Conservation (phyloP, 805 yeast species). For the Kluyveromyces aestuarii region DNA sequence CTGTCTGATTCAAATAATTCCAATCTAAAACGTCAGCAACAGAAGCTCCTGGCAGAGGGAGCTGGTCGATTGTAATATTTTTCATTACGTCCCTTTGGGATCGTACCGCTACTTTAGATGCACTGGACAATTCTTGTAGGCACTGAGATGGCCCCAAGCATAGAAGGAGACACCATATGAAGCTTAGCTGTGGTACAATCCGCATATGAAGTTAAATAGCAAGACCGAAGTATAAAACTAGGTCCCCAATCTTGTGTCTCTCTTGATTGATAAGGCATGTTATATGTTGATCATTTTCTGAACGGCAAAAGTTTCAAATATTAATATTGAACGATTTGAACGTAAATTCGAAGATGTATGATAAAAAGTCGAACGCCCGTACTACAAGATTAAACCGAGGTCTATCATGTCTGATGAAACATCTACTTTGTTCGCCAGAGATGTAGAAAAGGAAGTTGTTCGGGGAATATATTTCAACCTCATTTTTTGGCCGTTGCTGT, state of each 20-base stretch:
- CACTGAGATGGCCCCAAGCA: background rate
- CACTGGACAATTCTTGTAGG: conserved; percentile 29
- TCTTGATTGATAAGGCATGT: background rate
- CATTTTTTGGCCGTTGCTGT: conserved; percentile 23
- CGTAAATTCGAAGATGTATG: background rate
- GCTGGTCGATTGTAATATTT: conserved; percentile 33
- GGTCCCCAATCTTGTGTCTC: background rate
- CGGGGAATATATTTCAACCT: conserved; percentile 27
- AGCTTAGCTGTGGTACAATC: background rate
- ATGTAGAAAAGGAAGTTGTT: conserved; percentile 22
- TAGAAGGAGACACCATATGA: background rate
- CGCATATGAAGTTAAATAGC: background rate
- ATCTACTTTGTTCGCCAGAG: conserved; percentile 9
- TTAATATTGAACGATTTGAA: background rate
- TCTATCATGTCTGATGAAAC: background rate
- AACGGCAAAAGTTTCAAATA: background rate
- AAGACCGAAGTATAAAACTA: background rate
- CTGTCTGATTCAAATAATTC: conserved; percentile 26
- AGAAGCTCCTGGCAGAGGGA: conserved; percentile 30
- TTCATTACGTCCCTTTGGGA: conserved; percentile 40
- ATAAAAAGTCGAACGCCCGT: background rate
- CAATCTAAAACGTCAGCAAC: conserved; percentile 22
- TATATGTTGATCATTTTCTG: background rate
- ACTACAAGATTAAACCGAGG: background rate
- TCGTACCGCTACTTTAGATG: conserved; percentile 30